phyloP scores from a whole-genome alignment of 2,329 filamentous ascomycete species.

The Colletotrichum horii region DNA sequence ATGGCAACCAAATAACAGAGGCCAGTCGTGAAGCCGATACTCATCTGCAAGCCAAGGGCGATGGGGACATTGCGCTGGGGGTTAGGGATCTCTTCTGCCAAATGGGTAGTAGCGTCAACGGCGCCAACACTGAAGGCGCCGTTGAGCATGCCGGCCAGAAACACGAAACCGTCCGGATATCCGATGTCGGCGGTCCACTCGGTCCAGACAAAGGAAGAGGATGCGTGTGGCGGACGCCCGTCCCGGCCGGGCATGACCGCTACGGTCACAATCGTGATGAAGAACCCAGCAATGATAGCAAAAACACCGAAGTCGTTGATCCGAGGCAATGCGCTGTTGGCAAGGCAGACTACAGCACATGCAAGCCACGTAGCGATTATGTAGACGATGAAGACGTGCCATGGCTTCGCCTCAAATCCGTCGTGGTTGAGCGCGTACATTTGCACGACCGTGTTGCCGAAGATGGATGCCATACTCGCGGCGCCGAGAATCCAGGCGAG shows the following conservation, averaged over 20 bases:
- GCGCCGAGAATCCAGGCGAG: conserved; percentile 45
- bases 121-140: conserved; percentile 72
- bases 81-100: conserved; percentile 67
- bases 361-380: conserved; percentile 43
- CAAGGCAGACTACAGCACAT: conserved; percentile 52
- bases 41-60: conserved; percentile 55
- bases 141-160: conserved; percentile 56
- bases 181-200: conserved; percentile 44
- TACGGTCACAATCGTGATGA: conserved; percentile 61
- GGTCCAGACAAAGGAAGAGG: conserved; percentile 42
- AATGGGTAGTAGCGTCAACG: conserved; percentile 68
- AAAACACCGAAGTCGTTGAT: conserved; percentile 60
- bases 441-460: conserved; percentile 45
- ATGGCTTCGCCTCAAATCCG: conserved; percentile 38
- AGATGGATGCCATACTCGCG: conserved; percentile 44
- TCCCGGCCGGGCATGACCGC: conserved; percentile 52
- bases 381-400: conserved; percentile 50
- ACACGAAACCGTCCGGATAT: conserved; percentile 46
- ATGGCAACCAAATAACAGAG: conserved; percentile 57
- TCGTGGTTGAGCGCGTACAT: conserved; percentile 49
- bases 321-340: conserved; percentile 56
- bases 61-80: conserved; percentile 58
- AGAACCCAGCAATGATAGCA: conserved; percentile 55
- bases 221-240: conserved; percentile 34
- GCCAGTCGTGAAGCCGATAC: conserved; percentile 55